Conservation (phyloP, 352 stramenopile genomes). For the Globisporangium emineosum region DNA sequence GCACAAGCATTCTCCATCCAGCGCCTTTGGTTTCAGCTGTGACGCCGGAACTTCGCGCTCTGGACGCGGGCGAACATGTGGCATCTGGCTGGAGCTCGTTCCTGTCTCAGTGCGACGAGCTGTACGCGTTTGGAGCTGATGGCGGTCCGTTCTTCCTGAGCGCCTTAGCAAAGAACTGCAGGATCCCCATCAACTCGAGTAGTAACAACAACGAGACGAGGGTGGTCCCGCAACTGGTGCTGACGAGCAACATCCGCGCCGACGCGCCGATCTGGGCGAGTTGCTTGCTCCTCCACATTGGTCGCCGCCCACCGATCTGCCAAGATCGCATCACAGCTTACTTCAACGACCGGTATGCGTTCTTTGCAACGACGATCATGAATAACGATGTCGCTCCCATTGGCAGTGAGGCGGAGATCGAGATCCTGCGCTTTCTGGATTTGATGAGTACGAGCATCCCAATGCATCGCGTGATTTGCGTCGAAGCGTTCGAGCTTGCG, state of each 20-base stretch:
- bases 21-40: constrained; percentile 9
- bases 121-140: constrained; percentile 15
- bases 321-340: constrained; percentile 16
- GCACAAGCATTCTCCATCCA: constrained; percentile 13
- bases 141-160: constrained; percentile 22
- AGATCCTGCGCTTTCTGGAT: constrained; percentile 22
- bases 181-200: constrained; percentile 13
- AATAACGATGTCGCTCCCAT: neutral
- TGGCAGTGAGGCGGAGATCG: constrained; percentile 11
- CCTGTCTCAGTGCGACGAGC: constrained; percentile 19
- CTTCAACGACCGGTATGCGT: constrained; percentile 20
- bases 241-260: constrained; percentile 21
- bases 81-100: constrained; percentile 22
- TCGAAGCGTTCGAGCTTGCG: constrained; percentile 21
- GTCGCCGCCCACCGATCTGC: constrained; percentile 18
- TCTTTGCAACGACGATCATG: neutral
- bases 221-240: constrained; percentile 19
- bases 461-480: constrained; percentile 16
- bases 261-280: constrained; percentile 24
- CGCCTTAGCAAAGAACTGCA: constrained; percentile 19
- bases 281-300: constrained; percentile 18
- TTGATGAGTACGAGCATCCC: constrained; percentile 22
- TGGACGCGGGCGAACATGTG: constrained; percentile 9
- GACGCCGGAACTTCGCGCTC: neutral
- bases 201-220: constrained; percentile 10